Percentiles rank a stretch among this genome's conserved stretches.
phyloP scores from a whole-genome alignment of 345 rosid species.

The Viola odorata region DNA sequence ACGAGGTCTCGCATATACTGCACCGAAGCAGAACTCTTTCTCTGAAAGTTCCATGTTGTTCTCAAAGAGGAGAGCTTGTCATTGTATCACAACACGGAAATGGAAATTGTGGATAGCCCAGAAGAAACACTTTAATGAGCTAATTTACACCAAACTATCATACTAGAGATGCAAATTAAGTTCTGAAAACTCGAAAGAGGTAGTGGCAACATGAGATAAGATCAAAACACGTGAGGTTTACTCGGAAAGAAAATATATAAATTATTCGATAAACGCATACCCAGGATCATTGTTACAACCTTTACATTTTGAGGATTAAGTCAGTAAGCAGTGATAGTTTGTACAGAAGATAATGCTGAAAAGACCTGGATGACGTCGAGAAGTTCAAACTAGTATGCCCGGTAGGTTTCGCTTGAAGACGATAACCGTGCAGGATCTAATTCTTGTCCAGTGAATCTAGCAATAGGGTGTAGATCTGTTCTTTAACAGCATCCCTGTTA shows the following conservation, averaged over 20 bases:
- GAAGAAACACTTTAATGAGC: too few species aligned
- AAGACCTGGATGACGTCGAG: too few species aligned
- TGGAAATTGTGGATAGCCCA: too few species aligned
- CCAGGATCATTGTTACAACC: too few species aligned
- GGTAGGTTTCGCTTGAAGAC: too few species aligned
- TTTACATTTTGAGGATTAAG: too few species aligned
- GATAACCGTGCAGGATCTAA: constrained; percentile 2
- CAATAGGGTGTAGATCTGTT: constrained; percentile 37
- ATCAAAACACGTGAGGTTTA: neutral
- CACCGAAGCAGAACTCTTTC: constrained; percentile 39
- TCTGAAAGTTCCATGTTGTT: constrained; percentile 49
- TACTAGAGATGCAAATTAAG: neutral
- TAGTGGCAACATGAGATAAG: neutral
- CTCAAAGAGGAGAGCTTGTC: constrained; percentile 66
- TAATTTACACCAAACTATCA: neutral
- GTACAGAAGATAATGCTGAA: too few species aligned
- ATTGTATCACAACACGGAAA: constrained; percentile 48
- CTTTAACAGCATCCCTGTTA: constrained; percentile 48
- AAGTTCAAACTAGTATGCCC: too few species aligned
- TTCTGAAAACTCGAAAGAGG: neutral
- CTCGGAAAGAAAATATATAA: too few species aligned
- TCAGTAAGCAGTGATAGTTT: too few species aligned
- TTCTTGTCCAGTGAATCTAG: constrained; percentile 27
- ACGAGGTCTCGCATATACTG: constrained; percentile 52
- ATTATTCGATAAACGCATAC: too few species aligned